Evolutionary conservation across 306 rosid genomes (phyloP).

Genomic region (Quercus gilva): DNA sequence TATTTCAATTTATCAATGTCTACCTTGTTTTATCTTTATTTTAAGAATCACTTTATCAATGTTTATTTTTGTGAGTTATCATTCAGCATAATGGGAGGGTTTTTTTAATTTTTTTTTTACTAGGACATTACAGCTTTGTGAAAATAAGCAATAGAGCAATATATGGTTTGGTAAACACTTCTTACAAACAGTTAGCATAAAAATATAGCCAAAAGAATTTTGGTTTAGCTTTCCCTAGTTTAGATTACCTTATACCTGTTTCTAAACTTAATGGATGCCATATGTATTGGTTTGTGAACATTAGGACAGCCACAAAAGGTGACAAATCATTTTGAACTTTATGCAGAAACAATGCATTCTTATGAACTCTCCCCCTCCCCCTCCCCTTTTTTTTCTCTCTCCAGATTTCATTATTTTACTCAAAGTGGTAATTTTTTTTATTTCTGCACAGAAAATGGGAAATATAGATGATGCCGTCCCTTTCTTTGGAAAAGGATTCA

Average conservation of each 20-base stretch:
- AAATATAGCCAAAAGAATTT: not conserved
- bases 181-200: not conserved
- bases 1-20: not conserved
- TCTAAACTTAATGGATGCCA: not conserved
- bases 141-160: not conserved
- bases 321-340: not conserved
- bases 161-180: not conserved
- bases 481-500: slow-evolving; percentile 79
- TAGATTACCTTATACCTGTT: not conserved
- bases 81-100: not conserved
- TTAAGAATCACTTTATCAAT: not conserved
- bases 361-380: not conserved
- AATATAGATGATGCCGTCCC: slow-evolving; percentile 91
- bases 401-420: not conserved
- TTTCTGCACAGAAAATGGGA: slow-evolving; percentile 86
- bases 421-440: slow-evolving; percentile 3
- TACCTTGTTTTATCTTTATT: not conserved
- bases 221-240: too few species aligned
- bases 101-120: not conserved
- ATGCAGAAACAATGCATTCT: not conserved
- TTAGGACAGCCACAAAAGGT: not conserved
- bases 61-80: not conserved
- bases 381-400: not conserved
- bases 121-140: not conserved
- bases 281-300: not conserved